Percentiles rank a stretch among this genome's conserved stretches.
These are phyloP conservation scores for Stagonosporopsis vannaccii DNA, from an alignment of 2,329 filamentous ascomycete genomes.

Conservation along the genomic window DNA sequence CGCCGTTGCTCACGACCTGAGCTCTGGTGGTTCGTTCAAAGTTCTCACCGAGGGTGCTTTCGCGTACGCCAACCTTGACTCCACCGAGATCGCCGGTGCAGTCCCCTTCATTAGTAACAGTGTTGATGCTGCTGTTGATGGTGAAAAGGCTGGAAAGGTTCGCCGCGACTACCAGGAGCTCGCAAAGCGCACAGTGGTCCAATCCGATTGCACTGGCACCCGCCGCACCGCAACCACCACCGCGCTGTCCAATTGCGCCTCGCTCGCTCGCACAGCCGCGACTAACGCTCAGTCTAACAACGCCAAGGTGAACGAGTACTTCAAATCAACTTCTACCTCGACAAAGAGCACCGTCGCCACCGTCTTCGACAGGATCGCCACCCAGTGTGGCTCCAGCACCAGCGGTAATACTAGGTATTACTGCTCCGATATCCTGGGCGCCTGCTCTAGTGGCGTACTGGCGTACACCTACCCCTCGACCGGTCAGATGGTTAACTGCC, in stretches of 20 bases:
- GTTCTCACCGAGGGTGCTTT: constrained; percentile 64
- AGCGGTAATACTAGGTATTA: constrained; percentile 61
- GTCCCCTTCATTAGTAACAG: constrained; percentile 66
- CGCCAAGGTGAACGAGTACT: constrained; percentile 65
- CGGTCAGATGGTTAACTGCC: constrained; percentile 67
- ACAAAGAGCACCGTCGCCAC: constrained; percentile 59
- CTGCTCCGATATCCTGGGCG: constrained; percentile 63
- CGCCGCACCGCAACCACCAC: constrained; percentile 53
- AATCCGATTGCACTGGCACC: constrained; percentile 62
- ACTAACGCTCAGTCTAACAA: constrained; percentile 58
- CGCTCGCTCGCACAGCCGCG: constrained; percentile 60
- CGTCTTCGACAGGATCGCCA: constrained; percentile 61
- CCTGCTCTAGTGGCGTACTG: constrained; percentile 60
- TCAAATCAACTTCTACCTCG: constrained; percentile 61
- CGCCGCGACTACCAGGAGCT: constrained; percentile 55
- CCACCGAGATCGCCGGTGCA: constrained; percentile 56
- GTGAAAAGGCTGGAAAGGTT: constrained; percentile 58
- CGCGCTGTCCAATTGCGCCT: constrained; percentile 61
- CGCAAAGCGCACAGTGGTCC: constrained; percentile 60
- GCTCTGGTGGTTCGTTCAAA: constrained; percentile 59
- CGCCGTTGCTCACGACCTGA: constrained; percentile 62
- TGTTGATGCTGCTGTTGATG: constrained; percentile 63
- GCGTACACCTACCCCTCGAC: constrained; percentile 65
- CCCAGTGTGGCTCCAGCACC: constrained; percentile 61
- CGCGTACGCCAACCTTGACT: constrained; percentile 60